Base-by-base conservation (phyloP, 495 filamentous ascomycete species). In the Penicillium flavigenum region DNA sequence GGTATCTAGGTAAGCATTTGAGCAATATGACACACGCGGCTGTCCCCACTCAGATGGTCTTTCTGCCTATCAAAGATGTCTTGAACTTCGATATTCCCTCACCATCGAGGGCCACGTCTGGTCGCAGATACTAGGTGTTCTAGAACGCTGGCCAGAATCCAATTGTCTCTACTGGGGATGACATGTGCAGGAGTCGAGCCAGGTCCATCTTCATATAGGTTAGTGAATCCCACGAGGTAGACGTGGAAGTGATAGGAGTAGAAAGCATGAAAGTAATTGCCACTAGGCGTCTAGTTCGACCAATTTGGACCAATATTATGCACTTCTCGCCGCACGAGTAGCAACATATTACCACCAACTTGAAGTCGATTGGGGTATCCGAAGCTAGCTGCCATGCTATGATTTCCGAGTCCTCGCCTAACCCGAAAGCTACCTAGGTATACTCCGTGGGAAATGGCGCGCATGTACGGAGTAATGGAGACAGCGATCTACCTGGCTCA, bases 31-130 rank as follows among this genome's bases (percentile, higher is more conserved):
- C 54, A 39, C 53, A 61, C 55, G 44, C 66, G 46, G 66, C 63
- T 49, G 56, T 54, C 55, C 64, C 67, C 61, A 70, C 69, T 19
- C 59, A 65, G 29, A 72, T 63, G 63, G 58, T 65, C 58, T 53
- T 63, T 50, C 54, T 72, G 38, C 59, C 65, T 41, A 63, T 70
- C 52, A 51, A 63, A 52, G 52, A 60, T 29, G 38, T 47, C 3
- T 8, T 58, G 26, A 47, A 59, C 12, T 59, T 71, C 50, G 64
- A 68, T 32, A 41, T 53, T 10, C 31, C 54, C 26, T 63, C 62
- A 12, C 60, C 4, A 43, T 41, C 5, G 59, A 62, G 9, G 61
- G 61, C 34, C 52, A 66, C 45, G 29, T 55, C 24, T 70, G 61
- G 61, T 42, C 36, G 5, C 57, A 63, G 51, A 56, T 64, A 34